Conservation (phyloP, 78 protist genomes). For the Anaeramoeba flamelloides region DNA sequence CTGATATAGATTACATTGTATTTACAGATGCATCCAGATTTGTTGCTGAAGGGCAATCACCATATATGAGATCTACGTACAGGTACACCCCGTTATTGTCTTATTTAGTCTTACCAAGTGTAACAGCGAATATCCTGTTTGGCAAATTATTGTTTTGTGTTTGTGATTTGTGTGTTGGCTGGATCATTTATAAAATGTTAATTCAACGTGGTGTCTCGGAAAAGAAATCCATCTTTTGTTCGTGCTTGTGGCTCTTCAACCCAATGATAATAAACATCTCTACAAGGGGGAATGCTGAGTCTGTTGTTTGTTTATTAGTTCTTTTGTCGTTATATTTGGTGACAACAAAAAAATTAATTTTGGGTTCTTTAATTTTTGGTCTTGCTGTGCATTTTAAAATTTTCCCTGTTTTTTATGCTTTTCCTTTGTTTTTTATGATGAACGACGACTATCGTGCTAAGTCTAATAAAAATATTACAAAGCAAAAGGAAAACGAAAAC, state of each 20-base stretch:
- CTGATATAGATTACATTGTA: constrained; percentile 82
- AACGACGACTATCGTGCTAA: neutral
- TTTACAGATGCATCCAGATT: constrained; percentile 68
- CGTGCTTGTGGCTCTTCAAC: constrained; percentile 48
- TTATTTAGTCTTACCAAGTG: constrained; percentile 15
- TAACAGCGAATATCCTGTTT: constrained; percentile 19
- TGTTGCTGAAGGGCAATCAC: constrained; percentile 56
- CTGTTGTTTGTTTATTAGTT: constrained; percentile 51
- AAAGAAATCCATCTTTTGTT: neutral
- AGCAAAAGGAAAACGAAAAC: too few relatives aligned
- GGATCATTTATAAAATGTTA: constrained; percentile 6
- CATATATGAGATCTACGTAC: constrained; percentile 70
- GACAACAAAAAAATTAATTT: neutral
- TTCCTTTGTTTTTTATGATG: constrained; percentile 25
- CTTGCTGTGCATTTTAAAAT: constrained; percentile 67
- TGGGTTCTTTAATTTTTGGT: constrained; percentile 39
- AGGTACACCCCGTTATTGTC: constrained; percentile 75
- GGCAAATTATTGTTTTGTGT: constrained; percentile 69
- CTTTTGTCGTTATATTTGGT: constrained; percentile 38
- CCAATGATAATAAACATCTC: constrained; percentile 67
- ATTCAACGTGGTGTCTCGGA: neutral
- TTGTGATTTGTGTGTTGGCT: constrained; percentile 51
- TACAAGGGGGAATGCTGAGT: constrained; percentile 85
- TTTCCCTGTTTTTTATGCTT: constrained; percentile 69
- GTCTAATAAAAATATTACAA: too few relatives aligned